A percentile compares a stretch with the other conserved stretches of the same genome.
Evolutionary conservation across 345 rosid species (phyloP).

Genomic region (Linum usitatissimum): DNA sequence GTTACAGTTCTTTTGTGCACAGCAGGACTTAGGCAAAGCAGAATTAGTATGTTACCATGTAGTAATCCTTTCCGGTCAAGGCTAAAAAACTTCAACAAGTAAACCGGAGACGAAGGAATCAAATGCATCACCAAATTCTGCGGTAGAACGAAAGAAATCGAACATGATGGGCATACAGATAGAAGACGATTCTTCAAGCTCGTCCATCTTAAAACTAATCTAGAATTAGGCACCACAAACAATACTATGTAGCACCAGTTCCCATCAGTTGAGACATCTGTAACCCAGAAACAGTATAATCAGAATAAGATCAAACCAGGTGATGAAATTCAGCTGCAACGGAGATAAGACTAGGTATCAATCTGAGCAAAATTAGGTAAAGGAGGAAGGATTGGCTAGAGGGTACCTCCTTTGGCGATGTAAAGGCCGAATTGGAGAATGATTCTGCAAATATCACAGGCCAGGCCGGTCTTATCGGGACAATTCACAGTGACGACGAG

Average conservation of each 20-base stretch:
- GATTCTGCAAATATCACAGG: slow-evolving; percentile 59
- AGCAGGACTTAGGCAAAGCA: not conserved
- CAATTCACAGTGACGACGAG: slow-evolving; percentile 68
- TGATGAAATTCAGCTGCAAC: not conserved
- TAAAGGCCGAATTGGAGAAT: slow-evolving; percentile 73
- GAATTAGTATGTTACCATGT: slow-evolving; percentile 38
- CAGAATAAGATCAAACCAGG: too few species aligned
- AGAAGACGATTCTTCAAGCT: slow-evolving; percentile 60
- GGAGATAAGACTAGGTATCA: too few species aligned
- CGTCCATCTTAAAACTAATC: slow-evolving; percentile 50
- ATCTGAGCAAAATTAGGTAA: too few species aligned
- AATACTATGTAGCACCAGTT: slow-evolving; percentile 70
- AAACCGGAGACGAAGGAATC: slow-evolving; percentile 33
- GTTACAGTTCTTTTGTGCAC: not conserved
- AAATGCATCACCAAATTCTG: slow-evolving; percentile 25
- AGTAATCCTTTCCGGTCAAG: slow-evolving; percentile 53
- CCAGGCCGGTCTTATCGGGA: slow-evolving; percentile 65
- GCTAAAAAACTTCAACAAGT: slow-evolving; percentile 62
- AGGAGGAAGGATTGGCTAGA: not conserved
- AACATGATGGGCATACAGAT: slow-evolving; percentile 51
- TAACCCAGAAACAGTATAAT: slow-evolving; percentile 2
- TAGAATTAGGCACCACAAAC: slow-evolving; percentile 58
- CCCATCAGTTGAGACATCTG: slow-evolving; percentile 89
- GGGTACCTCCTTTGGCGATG: slow-evolving; percentile 65
- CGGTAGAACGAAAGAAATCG: slow-evolving; percentile 32